Evolutionary conservation across 176 grass and related monocot species (phyloP), one percentile per base, ranked within the genome.

Genomic region (Microstegium vimineum): DNA sequence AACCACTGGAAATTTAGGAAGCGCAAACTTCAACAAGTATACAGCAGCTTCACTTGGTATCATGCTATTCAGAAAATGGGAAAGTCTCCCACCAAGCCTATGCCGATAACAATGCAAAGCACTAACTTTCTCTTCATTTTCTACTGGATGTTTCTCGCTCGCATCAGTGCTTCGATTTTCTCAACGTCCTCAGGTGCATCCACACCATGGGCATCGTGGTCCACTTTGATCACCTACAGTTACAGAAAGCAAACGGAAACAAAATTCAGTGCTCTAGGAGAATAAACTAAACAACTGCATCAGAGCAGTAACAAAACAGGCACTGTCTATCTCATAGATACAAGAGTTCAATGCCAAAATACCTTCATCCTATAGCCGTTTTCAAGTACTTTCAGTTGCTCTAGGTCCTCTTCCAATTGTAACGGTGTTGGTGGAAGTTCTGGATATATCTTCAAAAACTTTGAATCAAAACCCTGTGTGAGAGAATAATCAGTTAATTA

Each of bases 281-380:
- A 25, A 41, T 36, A 66, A 66, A 13, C 14, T 5, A 3, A 20
- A 20, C 47, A 51, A 54, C 20, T 54, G 15, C 69, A 33, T 31
- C 6, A 56, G 22, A 74, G 60, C 11, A n/a, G 7, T 10, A 65
- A 56, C 30, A 26, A 27, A 74, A 43, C 16, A 38, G 59, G 5
- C 27, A 76, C 2, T 81, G 26, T 31, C 78, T 52, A 10, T 45
- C 27, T 54, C 12, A 25, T 40, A 75, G 14, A 34, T 27, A 0
- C 17, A 16, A 25, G 63, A 77, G 81, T 45, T 25, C 22, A 37
- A 86, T 77, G 69, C 66, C 10, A 81, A 80, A 82, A 77, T 87
- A 99, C 96, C 93, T 99, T 99, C 91, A 99, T 99, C 69, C 85
- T 95, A 59, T 95, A 95, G 25, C 96, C 91, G 45, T 95, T 95